Evolutionary conservation across 2,329 filamentous ascomycete species (phyloP).

Genomic region (Diplodia corticola): DNA sequence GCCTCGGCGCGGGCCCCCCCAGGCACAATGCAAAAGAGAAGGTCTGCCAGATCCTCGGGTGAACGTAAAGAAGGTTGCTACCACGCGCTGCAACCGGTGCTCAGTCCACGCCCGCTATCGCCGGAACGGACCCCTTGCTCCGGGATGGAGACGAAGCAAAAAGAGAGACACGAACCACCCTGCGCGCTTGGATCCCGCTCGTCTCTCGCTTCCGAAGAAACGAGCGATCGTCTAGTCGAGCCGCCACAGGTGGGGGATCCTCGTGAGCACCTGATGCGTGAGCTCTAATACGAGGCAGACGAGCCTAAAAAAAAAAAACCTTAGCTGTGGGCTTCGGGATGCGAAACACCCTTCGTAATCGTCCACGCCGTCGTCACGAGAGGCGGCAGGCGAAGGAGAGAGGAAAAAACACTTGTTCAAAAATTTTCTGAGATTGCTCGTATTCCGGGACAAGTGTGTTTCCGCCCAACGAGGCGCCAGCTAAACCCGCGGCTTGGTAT

Average conservation of each 20-base stretch:
- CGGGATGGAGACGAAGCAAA: neutral
- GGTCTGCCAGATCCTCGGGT: neutral
- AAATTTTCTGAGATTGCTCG: neutral
- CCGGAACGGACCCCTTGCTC: neutral
- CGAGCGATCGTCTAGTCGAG: neutral
- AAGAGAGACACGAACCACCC: neutral
- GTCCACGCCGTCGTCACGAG: too few relatives aligned
- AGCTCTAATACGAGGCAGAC: neutral
- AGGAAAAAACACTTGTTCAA: neutral
- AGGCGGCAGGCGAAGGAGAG: neutral
- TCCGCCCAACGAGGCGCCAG: neutral
- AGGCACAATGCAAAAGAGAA: neutral
- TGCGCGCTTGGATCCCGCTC: neutral
- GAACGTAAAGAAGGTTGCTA: neutral
- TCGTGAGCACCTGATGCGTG: neutral
- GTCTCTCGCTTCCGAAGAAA: constrained; percentile 4
- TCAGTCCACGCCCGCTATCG: neutral
- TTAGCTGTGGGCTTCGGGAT: neutral
- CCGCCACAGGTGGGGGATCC: constrained; percentile 3
- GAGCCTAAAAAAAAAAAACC: neutral
- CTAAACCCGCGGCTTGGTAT: neutral
- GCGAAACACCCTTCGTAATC: neutral
- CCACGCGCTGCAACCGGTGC: constrained; percentile 4
- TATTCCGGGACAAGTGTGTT: neutral
- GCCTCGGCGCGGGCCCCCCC: neutral